Evolutionary conservation across 2,329 filamentous ascomycete species (phyloP).

Genomic region (Alternaria panax): DNA sequence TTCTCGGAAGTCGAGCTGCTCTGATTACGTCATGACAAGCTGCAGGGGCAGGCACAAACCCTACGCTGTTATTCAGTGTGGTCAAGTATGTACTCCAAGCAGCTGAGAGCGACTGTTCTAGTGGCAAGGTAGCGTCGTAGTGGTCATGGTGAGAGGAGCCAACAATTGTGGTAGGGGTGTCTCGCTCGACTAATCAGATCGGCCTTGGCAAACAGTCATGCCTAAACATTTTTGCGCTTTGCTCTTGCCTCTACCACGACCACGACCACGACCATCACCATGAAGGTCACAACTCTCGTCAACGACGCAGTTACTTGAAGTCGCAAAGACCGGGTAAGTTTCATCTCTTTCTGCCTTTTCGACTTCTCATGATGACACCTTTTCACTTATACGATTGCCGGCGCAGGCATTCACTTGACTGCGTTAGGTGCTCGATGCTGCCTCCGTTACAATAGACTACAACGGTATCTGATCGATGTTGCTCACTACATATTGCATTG

Average conservation of each 20-base stretch:
- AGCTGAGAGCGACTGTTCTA: background rate
- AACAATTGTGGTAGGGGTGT: background rate
- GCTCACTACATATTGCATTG: conserved; percentile 2
- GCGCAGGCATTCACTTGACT: conserved; percentile 44
- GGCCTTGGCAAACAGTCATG: conserved; percentile 16
- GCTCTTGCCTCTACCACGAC: conserved; percentile 8
- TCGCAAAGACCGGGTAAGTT: conserved; percentile 20
- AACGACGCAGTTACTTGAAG: conserved; percentile 21
- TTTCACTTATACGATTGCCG: conserved; percentile 35
- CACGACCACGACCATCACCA: too few species aligned
- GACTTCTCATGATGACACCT: conserved; percentile 35
- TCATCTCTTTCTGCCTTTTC: background rate
- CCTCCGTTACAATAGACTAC: conserved; percentile 48
- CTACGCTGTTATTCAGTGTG: background rate
- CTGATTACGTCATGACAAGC: conserved; percentile 17
- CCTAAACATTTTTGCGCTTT: conserved; percentile 16
- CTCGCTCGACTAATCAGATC: conserved; percentile 10
- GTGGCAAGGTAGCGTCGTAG: background rate
- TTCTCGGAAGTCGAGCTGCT: conserved; percentile 3
- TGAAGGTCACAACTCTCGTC: conserved; percentile 17
- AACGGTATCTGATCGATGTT: conserved; percentile 48
- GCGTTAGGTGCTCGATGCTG: conserved; percentile 41
- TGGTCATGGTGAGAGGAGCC: background rate
- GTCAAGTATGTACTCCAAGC: background rate
- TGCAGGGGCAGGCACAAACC: background rate